phyloP scores from a whole-genome alignment of 164 flowering plant genomes.

The Liriodendron chinense region DNA sequence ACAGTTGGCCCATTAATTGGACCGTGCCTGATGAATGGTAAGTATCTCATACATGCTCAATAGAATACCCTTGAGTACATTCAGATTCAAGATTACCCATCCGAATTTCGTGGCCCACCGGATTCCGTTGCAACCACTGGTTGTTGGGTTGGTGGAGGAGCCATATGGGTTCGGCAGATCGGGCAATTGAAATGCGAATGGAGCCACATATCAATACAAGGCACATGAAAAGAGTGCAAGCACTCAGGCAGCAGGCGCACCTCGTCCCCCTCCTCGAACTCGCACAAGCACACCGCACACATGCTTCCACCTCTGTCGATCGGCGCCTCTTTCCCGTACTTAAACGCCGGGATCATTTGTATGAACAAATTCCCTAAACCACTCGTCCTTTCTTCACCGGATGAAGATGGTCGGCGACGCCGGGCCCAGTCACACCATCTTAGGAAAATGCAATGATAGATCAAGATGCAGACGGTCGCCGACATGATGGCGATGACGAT shows the following conservation, averaged over 20 bases:
- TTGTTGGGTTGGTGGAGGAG: constrained; percentile 10
- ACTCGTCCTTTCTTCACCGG: neutral
- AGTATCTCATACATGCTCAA: no score
- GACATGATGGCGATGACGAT: constrained; percentile 15
- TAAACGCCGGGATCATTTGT: constrained; percentile 1
- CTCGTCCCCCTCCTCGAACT: constrained; percentile 46
- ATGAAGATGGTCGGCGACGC: neutral
- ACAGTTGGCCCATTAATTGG: no score
- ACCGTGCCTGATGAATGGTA: no score
- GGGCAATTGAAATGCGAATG: constrained; percentile 69
- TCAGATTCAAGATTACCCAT: no score
- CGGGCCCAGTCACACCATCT: neutral
- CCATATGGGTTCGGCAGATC: constrained; percentile 43
- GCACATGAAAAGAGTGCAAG: constrained; percentile 50
- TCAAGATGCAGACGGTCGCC: neutral
- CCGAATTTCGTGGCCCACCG: no score
- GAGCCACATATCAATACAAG: constrained; percentile 75
- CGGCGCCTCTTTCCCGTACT: neutral
- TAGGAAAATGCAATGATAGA: constrained; percentile 2
- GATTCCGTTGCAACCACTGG: neutral
- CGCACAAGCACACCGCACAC: constrained; percentile 2
- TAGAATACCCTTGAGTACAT: no score
- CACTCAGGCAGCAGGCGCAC: constrained; percentile 56
- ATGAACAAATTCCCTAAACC: constrained; percentile 6
- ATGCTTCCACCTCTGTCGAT: constrained; percentile 11